A percentile compares a stretch with the other conserved stretches of the same genome.
Evolutionary conservation across 768 basidiomycete genomes (phyloP).

Genomic region (Brasilioporus rufonigricans): DNA sequence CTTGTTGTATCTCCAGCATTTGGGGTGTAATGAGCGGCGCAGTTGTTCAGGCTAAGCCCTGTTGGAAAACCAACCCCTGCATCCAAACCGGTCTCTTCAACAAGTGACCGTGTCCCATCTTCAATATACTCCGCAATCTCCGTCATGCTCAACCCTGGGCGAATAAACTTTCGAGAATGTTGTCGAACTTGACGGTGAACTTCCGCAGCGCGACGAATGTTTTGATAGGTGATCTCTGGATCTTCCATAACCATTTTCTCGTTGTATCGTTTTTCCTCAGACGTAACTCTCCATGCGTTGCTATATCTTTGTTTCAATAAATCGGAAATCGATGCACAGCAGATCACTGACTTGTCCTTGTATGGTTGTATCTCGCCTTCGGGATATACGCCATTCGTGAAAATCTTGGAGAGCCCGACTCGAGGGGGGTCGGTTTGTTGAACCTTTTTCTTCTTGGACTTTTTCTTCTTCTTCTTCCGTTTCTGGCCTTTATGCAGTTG

Average conservation of each 20-base stretch:
- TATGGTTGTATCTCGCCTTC: conserved; percentile 92
- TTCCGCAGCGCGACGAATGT: conserved; percentile 90
- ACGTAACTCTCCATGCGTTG: conserved; percentile 84
- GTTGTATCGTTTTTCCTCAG: conserved; percentile 84
- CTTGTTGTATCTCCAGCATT: conserved; percentile 88
- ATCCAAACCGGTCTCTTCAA: conserved; percentile 86
- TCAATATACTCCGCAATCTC: conserved; percentile 94
- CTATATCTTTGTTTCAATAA: conserved; percentile 39
- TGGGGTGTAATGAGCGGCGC: conserved; percentile 95
- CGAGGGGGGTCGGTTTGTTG: conserved; percentile 92
- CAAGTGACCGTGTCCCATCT: conserved; percentile 84
- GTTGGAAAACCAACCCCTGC: conserved; percentile 95
- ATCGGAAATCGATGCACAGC: background rate
- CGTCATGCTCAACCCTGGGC: conserved; percentile 91
- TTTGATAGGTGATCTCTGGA: conserved; percentile 81
- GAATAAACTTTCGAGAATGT: conserved; percentile 78
- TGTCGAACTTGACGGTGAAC: conserved; percentile 91
- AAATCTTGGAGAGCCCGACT: conserved; percentile 85
- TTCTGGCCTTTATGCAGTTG: conserved; percentile 48
- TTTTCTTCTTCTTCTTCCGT: conserved; percentile 95
- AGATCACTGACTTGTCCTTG: conserved; percentile 75
- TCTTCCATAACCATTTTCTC: conserved; percentile 79
- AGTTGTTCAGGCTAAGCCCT: conserved; percentile 89
- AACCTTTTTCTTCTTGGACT: conserved; percentile 78
- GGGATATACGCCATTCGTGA: conserved; percentile 81